Evolutionary conservation across 1,284 basidiomycete genomes (phyloP).

Genomic region (Ceratobasidium theobromae): DNA sequence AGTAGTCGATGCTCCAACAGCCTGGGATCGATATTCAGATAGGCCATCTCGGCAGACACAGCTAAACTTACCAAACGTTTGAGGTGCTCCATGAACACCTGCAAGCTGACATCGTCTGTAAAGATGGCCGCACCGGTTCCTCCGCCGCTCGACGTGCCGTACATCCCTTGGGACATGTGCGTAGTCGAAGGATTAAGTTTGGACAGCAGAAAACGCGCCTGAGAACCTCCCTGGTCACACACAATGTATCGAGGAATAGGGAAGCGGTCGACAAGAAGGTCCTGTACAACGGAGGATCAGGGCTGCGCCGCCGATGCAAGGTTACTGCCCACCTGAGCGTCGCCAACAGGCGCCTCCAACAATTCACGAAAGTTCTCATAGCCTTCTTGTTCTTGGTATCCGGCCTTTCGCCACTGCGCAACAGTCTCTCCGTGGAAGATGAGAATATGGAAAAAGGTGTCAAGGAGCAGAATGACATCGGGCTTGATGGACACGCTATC

Average conservation of each 20-base stretch:
- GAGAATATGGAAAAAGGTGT: conserved; percentile 99
- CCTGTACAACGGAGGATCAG: conserved; percentile 50
- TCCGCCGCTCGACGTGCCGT: conserved; percentile 66
- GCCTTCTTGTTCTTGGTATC: conserved; percentile 98
- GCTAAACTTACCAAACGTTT: conserved; percentile 67
- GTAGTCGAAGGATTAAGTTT: conserved; percentile 99
- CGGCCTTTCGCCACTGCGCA: conserved; percentile 98
- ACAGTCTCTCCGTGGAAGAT: conserved; percentile 99
- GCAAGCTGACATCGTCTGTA: conserved; percentile 97
- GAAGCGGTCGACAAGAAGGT: conserved; percentile 91
- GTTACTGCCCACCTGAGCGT: conserved; percentile 62
- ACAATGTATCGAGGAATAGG: conserved; percentile 98
- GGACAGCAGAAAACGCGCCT: conserved; percentile 94
- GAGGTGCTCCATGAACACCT: conserved; percentile 95
- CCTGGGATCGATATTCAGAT: conserved; percentile 24
- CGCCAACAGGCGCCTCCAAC: conserved; percentile 74
- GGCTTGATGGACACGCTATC: conserved; percentile 98
- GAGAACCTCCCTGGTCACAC: conserved; percentile 96
- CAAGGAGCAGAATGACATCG: conserved; percentile 95
- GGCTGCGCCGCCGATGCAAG: not conserved
- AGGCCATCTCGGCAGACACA: not conserved
- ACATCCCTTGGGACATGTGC: conserved; percentile 87
- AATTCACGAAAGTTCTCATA: conserved; percentile 99
- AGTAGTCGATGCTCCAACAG: conserved; percentile 38
- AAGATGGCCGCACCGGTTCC: conserved; percentile 90